These are phyloP conservation scores for Fomitiporia mediterranea DNA, from an alignment of 1,284 basidiomycete genomes.

Conservation along the genomic window DNA sequence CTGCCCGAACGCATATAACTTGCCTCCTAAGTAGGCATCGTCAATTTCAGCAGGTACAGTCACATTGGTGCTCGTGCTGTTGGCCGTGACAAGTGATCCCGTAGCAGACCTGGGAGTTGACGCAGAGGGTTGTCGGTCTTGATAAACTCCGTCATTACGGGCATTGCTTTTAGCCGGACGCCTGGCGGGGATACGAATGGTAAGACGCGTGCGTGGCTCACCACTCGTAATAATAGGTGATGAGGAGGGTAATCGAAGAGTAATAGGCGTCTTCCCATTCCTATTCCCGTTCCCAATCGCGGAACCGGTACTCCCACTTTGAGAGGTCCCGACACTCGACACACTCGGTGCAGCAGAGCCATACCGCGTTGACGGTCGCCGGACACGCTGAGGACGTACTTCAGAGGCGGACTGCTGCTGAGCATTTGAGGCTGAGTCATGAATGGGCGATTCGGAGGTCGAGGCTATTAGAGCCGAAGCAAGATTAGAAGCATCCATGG, in stretches of 20 bases:
- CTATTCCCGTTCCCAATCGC: not conserved
- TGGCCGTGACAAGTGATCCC: not conserved
- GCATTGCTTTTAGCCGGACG: not conserved
- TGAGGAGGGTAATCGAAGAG: too few relatives aligned
- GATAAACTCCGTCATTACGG: not conserved
- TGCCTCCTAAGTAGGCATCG: not conserved
- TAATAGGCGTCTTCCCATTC: not conserved
- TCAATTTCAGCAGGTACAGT: not conserved
- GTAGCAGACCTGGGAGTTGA: slow-evolving; percentile 1
- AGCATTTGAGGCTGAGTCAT: not conserved
- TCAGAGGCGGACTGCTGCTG: not conserved
- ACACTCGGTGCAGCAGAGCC: slow-evolving; percentile 6
- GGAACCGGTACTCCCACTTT: not conserved
- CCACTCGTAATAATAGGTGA: not conserved
- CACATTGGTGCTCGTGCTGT: not conserved
- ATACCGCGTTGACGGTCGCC: slow-evolving; percentile 10
- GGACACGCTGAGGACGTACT: slow-evolving; percentile 2
- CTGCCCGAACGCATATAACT: not conserved
- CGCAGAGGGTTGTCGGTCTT: slow-evolving; percentile 6
- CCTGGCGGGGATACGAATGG: slow-evolving; percentile 16
- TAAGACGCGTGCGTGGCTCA: slow-evolving; percentile 5
- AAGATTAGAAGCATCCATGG: not conserved
- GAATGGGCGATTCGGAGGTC: not conserved
- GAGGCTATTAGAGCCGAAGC: too few relatives aligned
- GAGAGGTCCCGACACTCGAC: not conserved